phyloP scores from a whole-genome alignment of 164 flowering plant genomes.

The Macadamia integrifolia region DNA sequence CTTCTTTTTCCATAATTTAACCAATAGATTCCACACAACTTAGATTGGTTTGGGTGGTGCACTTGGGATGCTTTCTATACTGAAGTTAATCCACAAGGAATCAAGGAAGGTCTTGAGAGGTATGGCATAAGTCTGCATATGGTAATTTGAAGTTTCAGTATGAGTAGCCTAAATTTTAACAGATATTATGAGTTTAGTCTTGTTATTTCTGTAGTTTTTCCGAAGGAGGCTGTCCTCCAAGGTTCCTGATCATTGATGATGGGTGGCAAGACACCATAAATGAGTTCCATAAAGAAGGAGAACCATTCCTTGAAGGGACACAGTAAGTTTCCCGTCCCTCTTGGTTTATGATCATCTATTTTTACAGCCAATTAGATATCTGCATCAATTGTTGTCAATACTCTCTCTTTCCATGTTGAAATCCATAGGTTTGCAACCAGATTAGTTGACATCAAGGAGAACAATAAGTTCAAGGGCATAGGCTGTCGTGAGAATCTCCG shows the following conservation, averaged over 20 bases:
- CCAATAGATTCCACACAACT: slow-evolving; percentile 46
- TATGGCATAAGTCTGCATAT: slow-evolving; percentile 8
- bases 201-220: slow-evolving; percentile 28
- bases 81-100: slow-evolving; percentile 50
- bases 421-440: slow-evolving; percentile 56
- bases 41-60: slow-evolving; percentile 89
- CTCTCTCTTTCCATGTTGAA: slow-evolving; percentile 5
- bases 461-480: slow-evolving; percentile 43
- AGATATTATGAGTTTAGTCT: neutral
- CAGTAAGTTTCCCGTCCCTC: slow-evolving; percentile 33
- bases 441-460: slow-evolving; percentile 60
- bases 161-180: neutral
- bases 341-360: neutral
- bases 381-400: neutral
- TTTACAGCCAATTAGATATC: neutral
- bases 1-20: slow-evolving; percentile 4
- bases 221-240: slow-evolving; percentile 60
- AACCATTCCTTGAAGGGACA: slow-evolving; percentile 43
- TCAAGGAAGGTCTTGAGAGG: slow-evolving; percentile 69
- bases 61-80: slow-evolving; percentile 85
- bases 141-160: neutral
- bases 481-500: slow-evolving; percentile 24
- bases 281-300: slow-evolving; percentile 47
- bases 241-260: slow-evolving; percentile 70
- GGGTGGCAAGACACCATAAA: slow-evolving; percentile 73